phyloP scores from a whole-genome alignment of 441 rosid genomes.

The Lepidium campestre region DNA sequence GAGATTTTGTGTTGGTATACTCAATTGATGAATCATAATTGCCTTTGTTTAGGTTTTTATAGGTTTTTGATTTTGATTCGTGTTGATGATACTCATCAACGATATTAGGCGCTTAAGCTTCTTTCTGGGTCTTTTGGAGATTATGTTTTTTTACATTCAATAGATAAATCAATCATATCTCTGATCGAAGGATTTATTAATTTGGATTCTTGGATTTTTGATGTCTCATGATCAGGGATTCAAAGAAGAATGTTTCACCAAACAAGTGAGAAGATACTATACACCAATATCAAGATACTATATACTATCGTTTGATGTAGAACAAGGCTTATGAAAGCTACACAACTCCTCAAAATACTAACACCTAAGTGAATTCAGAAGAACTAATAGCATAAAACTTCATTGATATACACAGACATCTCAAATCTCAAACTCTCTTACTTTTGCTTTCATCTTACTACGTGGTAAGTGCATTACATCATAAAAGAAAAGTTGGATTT shows the following conservation, averaged over 20 bases:
- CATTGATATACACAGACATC: slow-evolving; percentile 24
- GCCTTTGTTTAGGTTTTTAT: background rate
- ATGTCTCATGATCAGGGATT: slow-evolving; percentile 7
- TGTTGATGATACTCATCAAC: background rate
- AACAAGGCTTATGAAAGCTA: slow-evolving; percentile 16
- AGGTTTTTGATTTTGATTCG: background rate
- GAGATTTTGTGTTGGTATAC: background rate
- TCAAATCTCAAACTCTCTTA: background rate
- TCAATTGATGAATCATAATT: background rate
- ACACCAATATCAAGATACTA: no score
- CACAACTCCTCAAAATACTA: slow-evolving; percentile 2
- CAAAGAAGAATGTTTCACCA: slow-evolving; percentile 23
- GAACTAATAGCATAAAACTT: slow-evolving; percentile 3
- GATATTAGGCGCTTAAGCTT: background rate
- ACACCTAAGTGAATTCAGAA: slow-evolving; percentile 1
- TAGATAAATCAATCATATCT: background rate
- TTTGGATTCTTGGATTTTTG: background rate
- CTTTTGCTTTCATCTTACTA: slow-evolving; percentile 4
- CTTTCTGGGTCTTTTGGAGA: background rate
- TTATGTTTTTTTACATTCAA: background rate
- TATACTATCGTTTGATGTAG: background rate
- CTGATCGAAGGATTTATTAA: background rate
- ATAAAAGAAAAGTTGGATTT: background rate
- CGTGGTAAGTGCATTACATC: background rate
- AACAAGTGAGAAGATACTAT: slow-evolving; percentile 16